Base-by-base conservation (phyloP, 225 moss, liverwort and hornwort genomes). In the Bryum argenteum region DNA sequence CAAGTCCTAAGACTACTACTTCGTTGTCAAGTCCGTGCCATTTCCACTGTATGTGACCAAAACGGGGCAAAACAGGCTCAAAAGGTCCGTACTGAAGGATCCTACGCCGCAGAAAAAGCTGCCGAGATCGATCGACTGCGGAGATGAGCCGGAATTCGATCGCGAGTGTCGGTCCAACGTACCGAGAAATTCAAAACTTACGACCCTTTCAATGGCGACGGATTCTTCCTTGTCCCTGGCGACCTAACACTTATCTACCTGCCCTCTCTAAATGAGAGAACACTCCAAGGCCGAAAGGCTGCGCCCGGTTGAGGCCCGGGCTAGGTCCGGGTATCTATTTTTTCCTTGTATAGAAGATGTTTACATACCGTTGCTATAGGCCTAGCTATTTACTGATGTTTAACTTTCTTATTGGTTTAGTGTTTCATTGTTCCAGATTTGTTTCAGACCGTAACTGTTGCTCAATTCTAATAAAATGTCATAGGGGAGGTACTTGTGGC, bases 181-280 rank as follows among this genome's bases (percentile, higher is more conserved):
- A 26, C 22, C 15, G 6, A 41, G 41, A 57, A 33, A 57, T 79
- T 74, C 79, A 79, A n/a, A 79, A 79, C 20, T 47, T 4, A 33
- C 33, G 55, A 8, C 5, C 16, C 54, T 37, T n/a, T 48, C 62
- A 39, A 62, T 56, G 8, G 45, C 15, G 37, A 40, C 9, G 71
- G 40, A 17, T 40, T 8, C 44, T 54, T 55, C 61, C 11, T 33
- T n/a, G 2, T 33, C 7, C 33, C 33, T 33, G 33, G 33, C 67
- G 62, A 67, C 77, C 77, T 59, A 33, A 33, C 33, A 33, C 33
- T 33, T 33, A 33, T 19, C 22, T 45, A 63, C 75, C 68, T n/a
- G n/a, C n/a, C n/a, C n/a, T n/a, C n/a, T n/a, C n/a, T n/a, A n/a
- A n/a, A n/a, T n/a, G 60, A 73, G 48, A 9, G 67, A 45, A 24